phyloP scores from a whole-genome alignment of 257 asterid species.

The Ligustrum vulgare region DNA sequence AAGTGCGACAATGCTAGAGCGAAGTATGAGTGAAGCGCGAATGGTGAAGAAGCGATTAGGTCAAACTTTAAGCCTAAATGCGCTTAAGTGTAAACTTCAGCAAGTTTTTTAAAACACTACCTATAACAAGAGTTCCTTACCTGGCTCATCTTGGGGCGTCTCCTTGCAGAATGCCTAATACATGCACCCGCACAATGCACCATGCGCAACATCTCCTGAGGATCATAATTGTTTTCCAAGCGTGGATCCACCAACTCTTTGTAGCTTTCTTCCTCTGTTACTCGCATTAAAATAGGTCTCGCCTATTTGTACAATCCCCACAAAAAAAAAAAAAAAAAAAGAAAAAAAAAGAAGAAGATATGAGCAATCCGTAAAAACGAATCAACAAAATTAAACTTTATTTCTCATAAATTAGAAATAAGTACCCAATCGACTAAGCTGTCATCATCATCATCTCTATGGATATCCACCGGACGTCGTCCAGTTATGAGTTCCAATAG shows the following conservation, averaged over 20 bases:
- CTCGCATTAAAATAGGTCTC: conserved; percentile 55
- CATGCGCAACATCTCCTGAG: conserved; percentile 69
- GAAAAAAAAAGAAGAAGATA: background rate
- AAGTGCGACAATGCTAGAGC: too few species aligned
- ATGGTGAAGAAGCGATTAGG: too few species aligned
- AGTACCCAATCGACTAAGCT: conserved; percentile 85
- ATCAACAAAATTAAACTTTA: too few species aligned
- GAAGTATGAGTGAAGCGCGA: too few species aligned
- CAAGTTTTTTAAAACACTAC: too few species aligned
- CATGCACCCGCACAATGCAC: conserved; percentile 75
- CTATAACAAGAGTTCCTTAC: conserved; percentile 23
- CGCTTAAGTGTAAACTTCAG: too few species aligned
- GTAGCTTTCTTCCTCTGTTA: conserved; percentile 54
- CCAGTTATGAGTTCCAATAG: conserved; percentile 85
- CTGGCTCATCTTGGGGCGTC: conserved; percentile 95
- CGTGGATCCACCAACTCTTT: conserved; percentile 76
- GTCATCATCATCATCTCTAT: conserved; percentile 66
- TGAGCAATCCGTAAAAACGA: background rate
- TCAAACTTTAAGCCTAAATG: too few species aligned
- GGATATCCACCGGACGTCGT: conserved; percentile 62
- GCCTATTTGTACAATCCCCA: conserved; percentile 43
- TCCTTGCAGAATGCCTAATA: conserved; percentile 75
- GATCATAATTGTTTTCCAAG: conserved; percentile 57
- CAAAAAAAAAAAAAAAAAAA: background rate
- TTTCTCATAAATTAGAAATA: background rate